Evolutionary conservation across 768 basidiomycete genomes (phyloP), one percentile per base, ranked within the genome.

Genomic region (Kwoniella mangroviensis): DNA sequence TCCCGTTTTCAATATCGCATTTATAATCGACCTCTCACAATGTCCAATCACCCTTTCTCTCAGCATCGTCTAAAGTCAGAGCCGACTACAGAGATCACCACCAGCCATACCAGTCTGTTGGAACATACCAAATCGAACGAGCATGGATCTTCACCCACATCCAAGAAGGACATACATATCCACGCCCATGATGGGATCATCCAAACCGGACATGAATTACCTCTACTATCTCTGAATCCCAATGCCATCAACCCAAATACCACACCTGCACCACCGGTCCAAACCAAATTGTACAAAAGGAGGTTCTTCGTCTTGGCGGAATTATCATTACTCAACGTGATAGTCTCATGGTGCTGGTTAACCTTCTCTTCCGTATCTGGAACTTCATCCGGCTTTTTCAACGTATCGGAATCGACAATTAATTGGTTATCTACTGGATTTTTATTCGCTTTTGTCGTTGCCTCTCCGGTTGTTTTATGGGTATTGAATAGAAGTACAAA

Each of bases 281-380:
- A 60, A 43, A 60, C 58, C 10, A 63, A 17, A 19, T 13, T 68
- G 21, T 68, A 60, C 53, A 68, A 68, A 59, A 15, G 60, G 22
- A 15, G 67, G 24, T 62, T 49, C 17, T 28, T 68, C 34, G 43
- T 19, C 42, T 28, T 67, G 10, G 21, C 53, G 21, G 43, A 61
- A 19, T 40, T 68, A 10, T 62, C 59, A 2, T 45, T 68, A 52
- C 41, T 68, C 15, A 68, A 68, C 40, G 62, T 68, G 21, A 68
- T 68, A 6, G 67, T 68, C 22, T 68, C 67, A 55, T 68, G 67
- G 67, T 68, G 67, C 28, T 68, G 67, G 67, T 24, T 68, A 10
- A 62, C 67, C 26, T 68, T 68, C 34, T 52, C 58, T 6, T 41
- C 67, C n/a, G 49, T 62, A n/a, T 68, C 67, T 3, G 45, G 28